Conservation (phyloP, 257 asterid species). For the Solanum bulbocastanum region DNA sequence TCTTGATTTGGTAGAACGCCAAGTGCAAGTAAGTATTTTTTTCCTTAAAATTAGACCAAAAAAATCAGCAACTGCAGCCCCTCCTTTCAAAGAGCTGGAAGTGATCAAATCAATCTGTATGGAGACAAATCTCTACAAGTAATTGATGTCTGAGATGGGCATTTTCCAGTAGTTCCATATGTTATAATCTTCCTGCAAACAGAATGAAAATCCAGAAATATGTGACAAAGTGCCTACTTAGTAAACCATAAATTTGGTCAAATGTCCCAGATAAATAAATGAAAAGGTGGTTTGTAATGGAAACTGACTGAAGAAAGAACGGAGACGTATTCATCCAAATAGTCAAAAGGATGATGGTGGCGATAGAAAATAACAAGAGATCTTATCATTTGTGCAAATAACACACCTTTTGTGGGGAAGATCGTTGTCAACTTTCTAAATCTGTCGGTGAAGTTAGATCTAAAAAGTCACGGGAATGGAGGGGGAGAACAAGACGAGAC, state of each 20-base stretch:
- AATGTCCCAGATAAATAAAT: not conserved
- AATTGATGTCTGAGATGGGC: conserved; percentile 56
- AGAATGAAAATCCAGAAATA: not conserved
- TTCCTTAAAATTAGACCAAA: no score
- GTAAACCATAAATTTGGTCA: not conserved
- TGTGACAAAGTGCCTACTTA: not conserved
- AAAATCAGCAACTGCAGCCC: not conserved
- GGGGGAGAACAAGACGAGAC: not conserved
- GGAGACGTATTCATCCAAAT: not conserved
- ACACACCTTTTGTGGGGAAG: not conserved
- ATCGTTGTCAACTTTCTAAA: not conserved
- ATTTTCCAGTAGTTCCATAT: conserved; percentile 89
- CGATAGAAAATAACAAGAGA: not conserved
- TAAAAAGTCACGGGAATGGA: not conserved
- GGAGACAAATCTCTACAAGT: conserved; percentile 21
- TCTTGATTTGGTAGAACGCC: not conserved
- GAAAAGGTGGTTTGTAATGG: not conserved
- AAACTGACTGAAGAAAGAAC: not conserved
- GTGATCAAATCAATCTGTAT: not conserved
- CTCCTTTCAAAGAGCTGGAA: not conserved
- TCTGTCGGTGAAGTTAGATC: not conserved
- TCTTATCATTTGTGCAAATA: not conserved
- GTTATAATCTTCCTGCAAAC: conserved; percentile 69
- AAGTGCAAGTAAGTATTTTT: not conserved
- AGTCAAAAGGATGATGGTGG: not conserved